Evolutionary conservation across 1,284 basidiomycete genomes (phyloP), one percentile per base, ranked within the genome.

Genomic region (Somion occarium): DNA sequence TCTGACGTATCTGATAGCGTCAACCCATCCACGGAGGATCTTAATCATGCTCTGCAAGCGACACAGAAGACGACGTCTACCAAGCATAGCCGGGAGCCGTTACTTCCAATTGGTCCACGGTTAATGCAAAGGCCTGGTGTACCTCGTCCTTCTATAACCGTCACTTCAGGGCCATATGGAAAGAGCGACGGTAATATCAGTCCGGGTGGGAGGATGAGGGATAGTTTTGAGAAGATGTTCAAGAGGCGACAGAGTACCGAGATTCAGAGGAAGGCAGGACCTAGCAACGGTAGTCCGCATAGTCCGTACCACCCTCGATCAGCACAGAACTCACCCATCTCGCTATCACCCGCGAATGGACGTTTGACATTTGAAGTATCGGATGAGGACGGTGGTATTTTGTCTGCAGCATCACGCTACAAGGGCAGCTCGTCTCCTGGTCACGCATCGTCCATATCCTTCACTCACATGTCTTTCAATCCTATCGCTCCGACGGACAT

Each of bases 41-140:
- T 61, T 12, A 59, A 58, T 43, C 50, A 57, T n/a, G 47, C 49
- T 18, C 47, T 61, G 15, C 55, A 61, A 4, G 50, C 67, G 7
- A 50, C 53, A 43, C 54, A 59, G 5, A 74, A 71, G 52, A 70
- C 71, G 7, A 64, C 49, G 3, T 20, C 30, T 20, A 15, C 70
- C 43, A 87, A 85, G 61, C 76, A 74, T 51, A 86, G 84, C 61
- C 75, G 82, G 38, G 85, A 88, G 55, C 83, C 83, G 1, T 70
- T 88, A 44, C 71, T 88, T 2, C 83, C 85, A 5, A 67, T 78
- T 25, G 68, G 66, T 41, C 65, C 59, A 38, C 51, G 51, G 1
- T 60, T 57, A 26, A 44, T 56, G 1, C 48, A 56, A 24, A 63
- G 55, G 49, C 52, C 61, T 5, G 60, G 57, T 46, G 20, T 56